Percentiles rank a stretch among this genome's conserved stretches.
These are phyloP conservation scores for Diutina sp. DNA, from an alignment of 1,139 yeast species.

Conservation along the genomic window DNA sequence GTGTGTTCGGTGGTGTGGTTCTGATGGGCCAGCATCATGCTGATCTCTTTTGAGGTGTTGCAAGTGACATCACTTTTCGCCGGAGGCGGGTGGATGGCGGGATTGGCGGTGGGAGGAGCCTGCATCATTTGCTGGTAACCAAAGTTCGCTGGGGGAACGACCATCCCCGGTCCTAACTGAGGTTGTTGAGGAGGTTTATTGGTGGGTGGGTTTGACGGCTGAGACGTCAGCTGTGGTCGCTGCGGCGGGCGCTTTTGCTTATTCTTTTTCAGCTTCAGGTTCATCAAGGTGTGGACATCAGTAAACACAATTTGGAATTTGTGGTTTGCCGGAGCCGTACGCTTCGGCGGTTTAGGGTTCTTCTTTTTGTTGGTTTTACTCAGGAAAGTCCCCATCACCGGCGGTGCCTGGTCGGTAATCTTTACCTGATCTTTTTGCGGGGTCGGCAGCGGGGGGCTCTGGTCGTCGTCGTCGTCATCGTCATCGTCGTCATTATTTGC, in stretches of 20 bases:
- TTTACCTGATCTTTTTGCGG: constrained; percentile 18
- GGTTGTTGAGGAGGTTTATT: neutral
- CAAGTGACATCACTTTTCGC: constrained; percentile 6
- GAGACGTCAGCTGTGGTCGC: constrained; percentile 3
- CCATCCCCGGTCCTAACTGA: neutral
- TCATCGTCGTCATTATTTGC: constrained; percentile 8
- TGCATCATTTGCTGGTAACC: neutral
- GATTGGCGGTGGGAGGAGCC: neutral
- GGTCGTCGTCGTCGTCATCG: constrained; percentile 3
- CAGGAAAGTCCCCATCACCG: constrained; percentile 32
- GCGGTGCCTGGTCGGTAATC: constrained; percentile 9
- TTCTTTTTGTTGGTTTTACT: constrained; percentile 11
- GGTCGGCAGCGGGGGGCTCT: constrained; percentile 26
- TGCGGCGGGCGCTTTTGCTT: constrained; percentile 1
- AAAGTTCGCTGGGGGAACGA: neutral
- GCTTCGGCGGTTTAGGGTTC: neutral
- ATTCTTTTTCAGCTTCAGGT: constrained; percentile 2
- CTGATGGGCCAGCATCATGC: constrained; percentile 6
- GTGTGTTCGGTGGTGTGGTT: constrained; percentile 19
- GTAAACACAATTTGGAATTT: constrained; percentile 39
- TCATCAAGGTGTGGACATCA: constrained; percentile 28
- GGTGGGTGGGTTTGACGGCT: neutral
- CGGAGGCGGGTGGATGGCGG: neutral
- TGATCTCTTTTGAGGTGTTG: constrained; percentile 7
- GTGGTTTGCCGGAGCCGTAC: neutral